A percentile compares a stretch with the other conserved stretches of the same genome.
These are phyloP conservation scores for Tolypocladium sp. DNA, from an alignment of 2,329 filamentous ascomycete species.

Conservation along the genomic window DNA sequence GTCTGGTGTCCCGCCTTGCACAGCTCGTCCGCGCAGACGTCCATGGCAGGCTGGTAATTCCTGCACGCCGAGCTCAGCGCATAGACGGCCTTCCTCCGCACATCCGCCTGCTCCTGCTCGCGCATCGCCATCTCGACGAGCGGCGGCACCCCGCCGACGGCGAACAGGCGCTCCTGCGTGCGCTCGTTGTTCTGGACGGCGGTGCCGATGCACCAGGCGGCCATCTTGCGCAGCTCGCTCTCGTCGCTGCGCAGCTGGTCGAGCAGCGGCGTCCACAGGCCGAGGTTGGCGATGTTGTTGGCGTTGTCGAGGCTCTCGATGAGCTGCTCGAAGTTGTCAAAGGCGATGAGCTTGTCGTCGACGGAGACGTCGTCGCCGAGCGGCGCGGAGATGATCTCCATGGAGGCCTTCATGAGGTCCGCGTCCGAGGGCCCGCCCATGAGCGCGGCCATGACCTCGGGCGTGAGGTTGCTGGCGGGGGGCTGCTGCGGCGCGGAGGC, in stretches of 20 bases:
- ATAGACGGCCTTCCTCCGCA: conserved; percentile 80
- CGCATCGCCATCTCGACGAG: conserved; percentile 58
- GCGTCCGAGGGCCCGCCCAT: conserved; percentile 84
- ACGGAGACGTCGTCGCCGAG: conserved; percentile 56
- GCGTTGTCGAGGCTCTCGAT: conserved; percentile 93
- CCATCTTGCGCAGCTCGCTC: conserved; percentile 67
- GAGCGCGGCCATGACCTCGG: conserved; percentile 63
- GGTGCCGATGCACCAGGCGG: conserved; percentile 90
- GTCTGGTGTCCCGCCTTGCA: conserved; percentile 44
- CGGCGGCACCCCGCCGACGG: conserved; percentile 57
- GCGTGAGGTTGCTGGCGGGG: conserved; percentile 42
- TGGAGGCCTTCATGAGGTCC: conserved; percentile 80
- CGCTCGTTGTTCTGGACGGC: conserved; percentile 93
- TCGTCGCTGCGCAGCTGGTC: conserved; percentile 59
- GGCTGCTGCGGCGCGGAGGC: conserved; percentile 19
- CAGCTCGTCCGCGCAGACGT: conserved; percentile 55
- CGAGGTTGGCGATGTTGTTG: conserved; percentile 76
- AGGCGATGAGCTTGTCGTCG: conserved; percentile 71
- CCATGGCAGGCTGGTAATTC: conserved; percentile 82
- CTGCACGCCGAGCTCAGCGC: conserved; percentile 78
- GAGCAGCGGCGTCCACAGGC: conserved; percentile 75
- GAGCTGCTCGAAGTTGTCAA: conserved; percentile 91
- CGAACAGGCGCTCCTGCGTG: conserved; percentile 63
- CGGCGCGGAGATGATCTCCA: conserved; percentile 61
- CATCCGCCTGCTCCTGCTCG: conserved; percentile 49